Conservation (phyloP, 139 green algal species). For the Protoeuglena noctilucae region DNA sequence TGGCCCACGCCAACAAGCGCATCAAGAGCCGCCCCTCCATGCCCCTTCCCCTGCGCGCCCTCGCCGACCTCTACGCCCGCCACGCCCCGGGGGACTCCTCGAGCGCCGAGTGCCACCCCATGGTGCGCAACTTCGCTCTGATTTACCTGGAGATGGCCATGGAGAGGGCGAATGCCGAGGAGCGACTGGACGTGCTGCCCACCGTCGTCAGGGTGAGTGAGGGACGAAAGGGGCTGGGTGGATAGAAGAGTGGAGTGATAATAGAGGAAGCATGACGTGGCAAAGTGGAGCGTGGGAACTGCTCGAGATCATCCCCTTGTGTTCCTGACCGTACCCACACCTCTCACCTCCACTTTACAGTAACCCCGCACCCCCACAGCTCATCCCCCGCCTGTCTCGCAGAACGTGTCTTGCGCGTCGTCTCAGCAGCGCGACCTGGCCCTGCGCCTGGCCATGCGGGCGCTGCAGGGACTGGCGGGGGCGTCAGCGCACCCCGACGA, state of each 20-base stretch:
- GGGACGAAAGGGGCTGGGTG: neutral
- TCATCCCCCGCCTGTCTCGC: neutral
- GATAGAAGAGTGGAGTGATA: too few relatives aligned
- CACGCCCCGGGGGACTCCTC: neutral
- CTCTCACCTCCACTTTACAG: too few relatives aligned
- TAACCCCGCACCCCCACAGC: too few relatives aligned
- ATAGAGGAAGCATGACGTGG: too few relatives aligned
- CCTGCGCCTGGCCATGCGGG: constrained; percentile 32
- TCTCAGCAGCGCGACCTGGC: constrained; percentile 38
- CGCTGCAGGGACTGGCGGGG: constrained; percentile 16
- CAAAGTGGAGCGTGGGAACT: too few relatives aligned
- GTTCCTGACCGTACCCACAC: too few relatives aligned
- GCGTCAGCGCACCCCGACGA: neutral
- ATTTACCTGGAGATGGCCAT: constrained; percentile 67
- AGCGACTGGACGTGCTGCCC: constrained; percentile 22
- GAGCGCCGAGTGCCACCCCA: constrained; percentile 4
- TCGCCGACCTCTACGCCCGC: neutral
- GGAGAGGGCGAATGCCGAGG: constrained; percentile 20
- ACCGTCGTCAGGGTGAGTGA: neutral
- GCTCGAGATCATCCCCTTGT: too few relatives aligned
- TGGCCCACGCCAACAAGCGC: constrained; percentile 84
- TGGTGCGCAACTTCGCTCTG: constrained; percentile 59
- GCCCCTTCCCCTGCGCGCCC: constrained; percentile 41
- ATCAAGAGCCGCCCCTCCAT: constrained; percentile 33
- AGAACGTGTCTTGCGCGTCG: neutral